Conservation (phyloP, 805 yeast species). For the Yarrowia alimentaria region DNA sequence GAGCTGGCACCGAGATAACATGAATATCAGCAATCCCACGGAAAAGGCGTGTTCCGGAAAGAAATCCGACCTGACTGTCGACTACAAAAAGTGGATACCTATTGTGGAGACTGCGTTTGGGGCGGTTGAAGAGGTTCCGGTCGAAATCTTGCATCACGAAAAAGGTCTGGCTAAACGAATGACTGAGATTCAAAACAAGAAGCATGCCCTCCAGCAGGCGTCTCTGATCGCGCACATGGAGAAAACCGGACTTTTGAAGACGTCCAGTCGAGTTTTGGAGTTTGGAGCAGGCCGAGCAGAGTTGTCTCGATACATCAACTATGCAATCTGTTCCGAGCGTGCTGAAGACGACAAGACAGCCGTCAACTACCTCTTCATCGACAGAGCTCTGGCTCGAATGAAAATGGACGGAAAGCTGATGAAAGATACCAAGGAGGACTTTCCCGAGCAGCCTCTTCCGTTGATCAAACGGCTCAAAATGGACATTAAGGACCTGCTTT, state of each 20-base stretch:
- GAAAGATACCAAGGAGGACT: constrained; percentile 46
- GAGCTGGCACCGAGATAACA: constrained; percentile 53
- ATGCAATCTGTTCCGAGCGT: constrained; percentile 32
- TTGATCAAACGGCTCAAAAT: constrained; percentile 55
- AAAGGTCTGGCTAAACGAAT: constrained; percentile 47
- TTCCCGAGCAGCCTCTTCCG: constrained; percentile 35
- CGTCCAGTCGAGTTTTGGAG: constrained; percentile 51
- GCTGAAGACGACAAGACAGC: constrained; percentile 27
- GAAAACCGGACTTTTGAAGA: constrained; percentile 43
- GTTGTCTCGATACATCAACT: constrained; percentile 58
- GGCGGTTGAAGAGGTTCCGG: constrained; percentile 26
- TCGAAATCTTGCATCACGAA: constrained; percentile 32
- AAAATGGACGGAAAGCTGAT: constrained; percentile 70
- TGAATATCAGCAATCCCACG: constrained; percentile 43
- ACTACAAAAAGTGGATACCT: constrained; percentile 39
- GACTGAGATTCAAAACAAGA: constrained; percentile 53
- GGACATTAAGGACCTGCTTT: constrained; percentile 74
- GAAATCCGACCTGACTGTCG: constrained; percentile 25
- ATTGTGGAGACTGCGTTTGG: constrained; percentile 30
- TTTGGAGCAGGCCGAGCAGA: constrained; percentile 94
- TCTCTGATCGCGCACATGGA: constrained; percentile 70
- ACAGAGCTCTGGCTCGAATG: constrained; percentile 72
- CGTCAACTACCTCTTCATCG: constrained; percentile 58
- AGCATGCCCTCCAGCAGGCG: constrained; percentile 81
- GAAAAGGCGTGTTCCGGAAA: neutral